Conservation (phyloP, 345 rosid genomes). For the Syzygium oleosum region DNA sequence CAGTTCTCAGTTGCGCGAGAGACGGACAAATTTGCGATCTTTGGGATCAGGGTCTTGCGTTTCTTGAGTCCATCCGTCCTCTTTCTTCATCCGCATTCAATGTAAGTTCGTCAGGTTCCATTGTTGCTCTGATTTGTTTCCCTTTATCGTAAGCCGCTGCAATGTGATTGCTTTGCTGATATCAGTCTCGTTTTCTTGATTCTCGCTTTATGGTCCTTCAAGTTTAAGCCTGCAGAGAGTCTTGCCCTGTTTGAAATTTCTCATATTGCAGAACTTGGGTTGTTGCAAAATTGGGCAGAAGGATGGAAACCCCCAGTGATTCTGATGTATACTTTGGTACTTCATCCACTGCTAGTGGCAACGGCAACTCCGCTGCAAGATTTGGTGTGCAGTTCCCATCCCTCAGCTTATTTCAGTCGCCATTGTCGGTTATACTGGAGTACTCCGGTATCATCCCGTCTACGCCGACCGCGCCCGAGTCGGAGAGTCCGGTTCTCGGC, state of each 20-base stretch:
- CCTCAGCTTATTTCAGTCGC: conserved; percentile 19
- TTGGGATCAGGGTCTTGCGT: background rate
- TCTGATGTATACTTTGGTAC: background rate
- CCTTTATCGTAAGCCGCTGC: background rate
- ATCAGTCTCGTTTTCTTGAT: background rate
- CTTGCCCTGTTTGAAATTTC: background rate
- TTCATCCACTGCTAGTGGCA: background rate
- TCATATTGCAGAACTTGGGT: background rate
- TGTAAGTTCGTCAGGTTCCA: background rate
- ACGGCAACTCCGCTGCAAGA: conserved; percentile 1
- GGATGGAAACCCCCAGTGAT: conserved; percentile 5
- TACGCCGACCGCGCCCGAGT: background rate
- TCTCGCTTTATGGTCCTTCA: background rate
- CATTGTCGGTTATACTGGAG: conserved; percentile 21
- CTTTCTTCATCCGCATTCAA: background rate
- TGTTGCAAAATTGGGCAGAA: background rate
- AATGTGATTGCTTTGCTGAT: background rate
- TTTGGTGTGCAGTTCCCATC: conserved; percentile 16
- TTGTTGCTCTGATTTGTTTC: background rate
- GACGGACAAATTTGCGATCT: background rate
- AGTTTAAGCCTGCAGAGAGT: background rate
- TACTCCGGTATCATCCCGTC: conserved; percentile 19
- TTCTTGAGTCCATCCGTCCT: background rate
- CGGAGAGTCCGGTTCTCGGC: background rate
- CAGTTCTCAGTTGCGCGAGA: background rate